Evolutionary conservation across 805 yeast species (phyloP).

Genomic region (Saturnispora serradocipensis): DNA sequence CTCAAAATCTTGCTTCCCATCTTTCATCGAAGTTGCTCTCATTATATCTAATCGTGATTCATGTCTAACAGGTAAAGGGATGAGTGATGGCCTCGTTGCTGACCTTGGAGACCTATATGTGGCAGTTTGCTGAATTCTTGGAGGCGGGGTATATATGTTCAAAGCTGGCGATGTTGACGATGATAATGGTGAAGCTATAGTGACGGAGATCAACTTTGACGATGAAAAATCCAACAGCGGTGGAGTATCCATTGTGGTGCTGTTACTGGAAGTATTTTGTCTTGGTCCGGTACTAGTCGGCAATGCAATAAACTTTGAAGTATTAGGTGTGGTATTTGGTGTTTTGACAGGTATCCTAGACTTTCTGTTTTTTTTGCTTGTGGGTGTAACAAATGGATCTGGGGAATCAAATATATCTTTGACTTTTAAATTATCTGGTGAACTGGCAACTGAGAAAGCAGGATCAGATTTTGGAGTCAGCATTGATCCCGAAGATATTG

Average conservation of each 20-base stretch:
- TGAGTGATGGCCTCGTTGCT: slow-evolving; percentile 9
- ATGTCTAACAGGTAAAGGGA: slow-evolving; percentile 24
- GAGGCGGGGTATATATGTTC: slow-evolving; percentile 1
- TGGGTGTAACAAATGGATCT: slow-evolving; percentile 27
- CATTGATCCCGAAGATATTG: slow-evolving; percentile 14
- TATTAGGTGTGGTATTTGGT: slow-evolving; percentile 11
- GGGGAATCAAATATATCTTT: slow-evolving; percentile 13
- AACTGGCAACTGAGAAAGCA: slow-evolving; percentile 2
- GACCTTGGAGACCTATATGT: background rate
- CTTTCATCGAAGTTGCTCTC: slow-evolving; percentile 11
- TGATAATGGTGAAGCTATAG: background rate
- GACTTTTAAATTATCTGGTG: slow-evolving; percentile 10
- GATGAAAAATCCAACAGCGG: background rate
- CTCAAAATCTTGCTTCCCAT: background rate
- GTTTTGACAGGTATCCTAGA: slow-evolving; percentile 12
- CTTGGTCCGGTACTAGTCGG: slow-evolving; percentile 14
- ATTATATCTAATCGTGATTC: slow-evolving; percentile 19
- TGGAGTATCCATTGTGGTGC: background rate
- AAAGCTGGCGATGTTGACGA: background rate
- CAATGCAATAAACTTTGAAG: slow-evolving; percentile 6
- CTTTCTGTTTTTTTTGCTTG: slow-evolving; percentile 11
- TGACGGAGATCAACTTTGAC: background rate
- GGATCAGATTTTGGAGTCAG: slow-evolving; percentile 13
- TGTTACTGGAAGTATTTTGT: background rate
- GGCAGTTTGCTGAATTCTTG: background rate